Conservation (phyloP, 2,329 filamentous ascomycete genomes). For the Fusarium brachygibbosum region DNA sequence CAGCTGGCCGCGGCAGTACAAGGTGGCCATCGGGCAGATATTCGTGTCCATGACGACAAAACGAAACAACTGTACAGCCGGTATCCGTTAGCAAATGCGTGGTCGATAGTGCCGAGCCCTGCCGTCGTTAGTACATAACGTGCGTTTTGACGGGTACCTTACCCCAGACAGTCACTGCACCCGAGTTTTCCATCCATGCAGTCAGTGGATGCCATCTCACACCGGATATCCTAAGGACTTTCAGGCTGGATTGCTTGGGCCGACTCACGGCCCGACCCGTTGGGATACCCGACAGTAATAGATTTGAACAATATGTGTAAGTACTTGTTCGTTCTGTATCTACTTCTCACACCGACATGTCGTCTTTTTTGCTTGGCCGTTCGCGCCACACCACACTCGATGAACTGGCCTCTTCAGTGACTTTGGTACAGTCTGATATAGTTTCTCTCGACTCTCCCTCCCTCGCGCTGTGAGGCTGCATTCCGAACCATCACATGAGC, state of each 20-base stretch:
- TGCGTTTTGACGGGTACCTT: slow-evolving; percentile 25
- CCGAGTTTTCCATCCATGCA: slow-evolving; percentile 18
- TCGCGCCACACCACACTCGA: slow-evolving; percentile 20
- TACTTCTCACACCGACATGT: slow-evolving; percentile 43
- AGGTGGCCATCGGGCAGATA: slow-evolving; percentile 31
- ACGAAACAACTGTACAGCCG: slow-evolving; percentile 16
- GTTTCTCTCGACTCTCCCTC: slow-evolving; percentile 23
- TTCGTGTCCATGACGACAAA: slow-evolving; percentile 32
- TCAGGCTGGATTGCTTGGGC: slow-evolving; percentile 21
- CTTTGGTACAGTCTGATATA: slow-evolving; percentile 8
- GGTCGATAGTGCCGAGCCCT: slow-evolving; percentile 17
- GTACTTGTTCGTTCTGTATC: neutral
- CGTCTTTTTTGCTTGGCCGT: slow-evolving; percentile 18
- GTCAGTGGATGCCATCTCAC: slow-evolving; percentile 28
- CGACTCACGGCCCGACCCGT: slow-evolving; percentile 49
- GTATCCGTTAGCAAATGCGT: slow-evolving; percentile 1
- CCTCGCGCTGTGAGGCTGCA: slow-evolving; percentile 39
- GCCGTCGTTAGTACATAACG: slow-evolving; percentile 8
- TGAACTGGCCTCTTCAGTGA: slow-evolving; percentile 21
- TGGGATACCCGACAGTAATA: slow-evolving; percentile 41
- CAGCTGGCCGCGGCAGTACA: slow-evolving; percentile 34
- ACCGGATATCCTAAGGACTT: slow-evolving; percentile 31
- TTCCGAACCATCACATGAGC: slow-evolving; percentile 48
- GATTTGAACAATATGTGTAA: slow-evolving; percentile 8
- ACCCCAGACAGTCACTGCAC: slow-evolving; percentile 21